phyloP scores from a whole-genome alignment of 192 early-diverging fungal genomes.

The Umbelopsis sp. region DNA sequence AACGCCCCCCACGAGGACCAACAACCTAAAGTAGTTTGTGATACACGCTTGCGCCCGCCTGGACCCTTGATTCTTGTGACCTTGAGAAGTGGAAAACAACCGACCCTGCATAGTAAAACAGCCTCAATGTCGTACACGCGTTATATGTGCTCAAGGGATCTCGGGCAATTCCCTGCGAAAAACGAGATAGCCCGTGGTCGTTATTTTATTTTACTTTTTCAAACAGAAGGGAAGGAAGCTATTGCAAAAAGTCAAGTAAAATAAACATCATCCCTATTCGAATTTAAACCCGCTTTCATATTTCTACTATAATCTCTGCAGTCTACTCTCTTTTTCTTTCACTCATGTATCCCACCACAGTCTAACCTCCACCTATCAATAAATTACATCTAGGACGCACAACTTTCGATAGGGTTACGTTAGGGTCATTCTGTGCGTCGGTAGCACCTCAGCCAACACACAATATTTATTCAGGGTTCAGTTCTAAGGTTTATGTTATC shows the following conservation, averaged over 20 bases:
- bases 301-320: no score
- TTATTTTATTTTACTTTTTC: no score
- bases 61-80: constrained; percentile 21
- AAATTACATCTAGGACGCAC: no score
- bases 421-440: background rate
- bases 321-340: no score
- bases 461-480: background rate
- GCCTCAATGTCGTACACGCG: constrained; percentile 7
- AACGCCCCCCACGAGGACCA: constrained; percentile 11
- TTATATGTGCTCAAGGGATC: background rate
- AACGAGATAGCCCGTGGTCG: background rate
- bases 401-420: background rate
- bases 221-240: no score
- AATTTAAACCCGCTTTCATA: no score
- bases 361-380: no score
- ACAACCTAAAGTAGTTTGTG: constrained; percentile 8
- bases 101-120: constrained; percentile 17
- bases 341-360: no score
- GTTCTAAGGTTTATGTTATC: constrained; percentile 10
- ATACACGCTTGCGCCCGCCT: constrained; percentile 8
- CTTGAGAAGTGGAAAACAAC: constrained; percentile 9
- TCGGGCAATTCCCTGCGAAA: constrained; percentile 18
- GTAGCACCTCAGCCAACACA: background rate
- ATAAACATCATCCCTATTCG: no score
- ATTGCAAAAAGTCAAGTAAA: no score